Evolutionary conservation across 768 basidiomycete species (phyloP), one percentile per base, ranked within the genome.

Genomic region (Lyophyllum decastes): DNA sequence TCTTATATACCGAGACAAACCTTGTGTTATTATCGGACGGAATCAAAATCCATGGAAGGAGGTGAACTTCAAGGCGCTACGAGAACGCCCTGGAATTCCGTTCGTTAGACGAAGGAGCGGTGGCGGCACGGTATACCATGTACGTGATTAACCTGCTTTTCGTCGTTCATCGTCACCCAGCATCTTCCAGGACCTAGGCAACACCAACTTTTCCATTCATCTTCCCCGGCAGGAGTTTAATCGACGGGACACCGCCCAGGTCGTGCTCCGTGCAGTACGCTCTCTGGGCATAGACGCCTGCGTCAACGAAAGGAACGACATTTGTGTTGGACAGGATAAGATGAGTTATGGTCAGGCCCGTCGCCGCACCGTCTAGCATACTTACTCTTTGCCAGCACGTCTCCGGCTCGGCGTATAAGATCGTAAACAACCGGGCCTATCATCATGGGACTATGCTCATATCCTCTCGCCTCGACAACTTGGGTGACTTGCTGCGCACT

Each of bases 1-100:
- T 19, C 80, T 97, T 46, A 73, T 99, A 54, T 99, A 98, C 70
- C 85, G 93, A 27, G 91, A 98, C 68, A 70, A 74, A 0, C 93
- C 94, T 2, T 95, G 94, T 66, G 93, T 98, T 17, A 82, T 99
- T 53, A 92, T 98, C 54, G 96, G 96, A 0, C 79, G 96, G 52
- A 95, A 98, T 70, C 97, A 99, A 77, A 98, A 97, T 64, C 96
- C 95, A 16, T 98, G 96, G 96, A 97, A 94, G 69, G 96, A 99
- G 68, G 87, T 95, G 63, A 95, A 96, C 64, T 81, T 95, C 49
- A 59, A 68, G 6, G 79, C 83, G 1, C 76, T 94, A 6, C 71
- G 74, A 11, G 55, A 70, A 43, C 70, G 77, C 59, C 68, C 70
- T 1, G 78, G 76, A 4, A 80, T 94, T 17, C 92, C 92, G 0